Percentiles rank a stretch among this genome's conserved stretches.
These are phyloP conservation scores for Syzygium syzygioides DNA, from an alignment of 441 rosid species.

Conservation along the genomic window DNA sequence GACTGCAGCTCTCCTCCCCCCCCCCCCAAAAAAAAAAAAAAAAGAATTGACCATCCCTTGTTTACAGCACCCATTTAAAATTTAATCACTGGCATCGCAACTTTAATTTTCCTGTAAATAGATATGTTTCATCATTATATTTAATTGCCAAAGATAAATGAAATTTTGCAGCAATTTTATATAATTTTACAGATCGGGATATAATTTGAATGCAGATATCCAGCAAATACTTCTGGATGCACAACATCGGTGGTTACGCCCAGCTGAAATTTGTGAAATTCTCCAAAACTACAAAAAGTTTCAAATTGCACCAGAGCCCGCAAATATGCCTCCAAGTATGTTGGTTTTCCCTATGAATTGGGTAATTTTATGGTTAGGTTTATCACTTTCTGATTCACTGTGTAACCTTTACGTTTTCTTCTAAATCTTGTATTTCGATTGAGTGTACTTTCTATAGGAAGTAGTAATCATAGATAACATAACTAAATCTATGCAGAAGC, in stretches of 20 bases:
- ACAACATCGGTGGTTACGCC: conserved; percentile 84
- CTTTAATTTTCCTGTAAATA: neutral
- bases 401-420: neutral
- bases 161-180: neutral
- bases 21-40: neutral
- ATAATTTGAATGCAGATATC: conserved; percentile 48
- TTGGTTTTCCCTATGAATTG: neutral
- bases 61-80: neutral
- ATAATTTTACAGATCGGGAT: neutral
- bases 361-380: neutral
- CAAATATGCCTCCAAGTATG: conserved; percentile 68
- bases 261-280: conserved; percentile 93
- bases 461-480: neutral
- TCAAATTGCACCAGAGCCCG: conserved; percentile 71
- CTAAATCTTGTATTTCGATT: neutral
- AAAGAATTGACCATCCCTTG: neutral
- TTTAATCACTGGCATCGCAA: neutral
- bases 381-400: neutral
- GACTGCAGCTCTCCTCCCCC: too few relatives aligned
- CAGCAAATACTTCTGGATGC: conserved; percentile 75
- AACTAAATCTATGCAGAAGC: neutral
- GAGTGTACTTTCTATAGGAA: neutral
- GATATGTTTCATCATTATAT: neutral
- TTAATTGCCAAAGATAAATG: neutral
- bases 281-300: conserved; percentile 54